phyloP scores from a whole-genome alignment of 768 basidiomycete genomes.

The Tricholoma matsutake region DNA sequence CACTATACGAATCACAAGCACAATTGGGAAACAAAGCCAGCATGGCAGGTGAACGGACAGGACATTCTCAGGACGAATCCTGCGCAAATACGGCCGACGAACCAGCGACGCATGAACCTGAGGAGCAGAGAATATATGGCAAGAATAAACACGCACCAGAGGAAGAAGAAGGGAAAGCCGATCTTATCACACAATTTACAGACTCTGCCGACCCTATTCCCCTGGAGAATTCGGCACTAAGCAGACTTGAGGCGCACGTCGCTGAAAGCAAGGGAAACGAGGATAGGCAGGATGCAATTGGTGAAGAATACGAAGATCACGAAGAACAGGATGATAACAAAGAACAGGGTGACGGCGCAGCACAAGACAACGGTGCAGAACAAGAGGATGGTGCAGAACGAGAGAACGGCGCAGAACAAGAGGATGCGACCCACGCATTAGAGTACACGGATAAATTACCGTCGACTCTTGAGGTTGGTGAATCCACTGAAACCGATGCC shows the following conservation, averaged over 20 bases:
- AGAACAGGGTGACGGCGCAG: background rate
- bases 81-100: background rate
- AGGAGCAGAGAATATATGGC: background rate
- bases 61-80: background rate
- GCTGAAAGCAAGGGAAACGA: background rate
- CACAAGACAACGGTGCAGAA: background rate
- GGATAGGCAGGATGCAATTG: background rate
- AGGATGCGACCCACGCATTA: background rate
- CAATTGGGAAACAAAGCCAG: background rate
- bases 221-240: background rate
- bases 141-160: background rate
- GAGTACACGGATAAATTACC: background rate
- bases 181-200: background rate
- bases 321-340: background rate
- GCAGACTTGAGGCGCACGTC: background rate
- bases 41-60: background rate
- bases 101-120: background rate
- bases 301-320: background rate
- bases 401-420: background rate
- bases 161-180: background rate
- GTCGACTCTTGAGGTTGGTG: background rate
- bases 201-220: background rate
- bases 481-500: background rate
- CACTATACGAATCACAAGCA: slow-evolving; percentile 6
- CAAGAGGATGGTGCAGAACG: background rate